These are phyloP conservation scores for Rhamnella rubrinervis DNA, from an alignment of 331 rosid species.

Conservation along the genomic window DNA sequence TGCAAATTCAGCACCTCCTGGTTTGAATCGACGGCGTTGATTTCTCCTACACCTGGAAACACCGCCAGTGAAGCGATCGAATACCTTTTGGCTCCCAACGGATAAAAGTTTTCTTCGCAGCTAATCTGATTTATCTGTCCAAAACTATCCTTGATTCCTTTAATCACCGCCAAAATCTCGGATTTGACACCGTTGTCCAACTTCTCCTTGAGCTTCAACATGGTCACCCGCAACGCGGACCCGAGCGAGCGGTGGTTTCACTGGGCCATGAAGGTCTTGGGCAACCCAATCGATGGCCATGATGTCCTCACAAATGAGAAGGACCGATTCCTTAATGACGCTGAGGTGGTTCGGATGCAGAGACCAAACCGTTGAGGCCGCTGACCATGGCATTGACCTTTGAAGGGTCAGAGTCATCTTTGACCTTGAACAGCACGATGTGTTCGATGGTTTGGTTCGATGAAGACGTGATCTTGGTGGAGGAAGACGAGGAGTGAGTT, in stretches of 20 bases:
- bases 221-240: slow-evolving; percentile 55
- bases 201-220: slow-evolving; percentile 69
- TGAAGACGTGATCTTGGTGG: slow-evolving; percentile 33
- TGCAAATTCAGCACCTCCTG: slow-evolving; percentile 42
- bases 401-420: slow-evolving; percentile 55
- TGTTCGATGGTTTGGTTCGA: slow-evolving; percentile 60
- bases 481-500: slow-evolving; percentile 23
- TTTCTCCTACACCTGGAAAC: slow-evolving; percentile 36
- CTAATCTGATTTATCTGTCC: slow-evolving; percentile 48
- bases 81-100: slow-evolving; percentile 82
- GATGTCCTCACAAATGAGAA: slow-evolving; percentile 74
- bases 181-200: slow-evolving; percentile 25
- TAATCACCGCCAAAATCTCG: slow-evolving; percentile 54
- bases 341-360: slow-evolving; percentile 60
- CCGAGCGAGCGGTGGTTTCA: slow-evolving; percentile 40
- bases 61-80: slow-evolving; percentile 80
- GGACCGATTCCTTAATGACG: slow-evolving; percentile 64
- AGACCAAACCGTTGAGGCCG: slow-evolving; percentile 48
- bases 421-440: slow-evolving; percentile 85
- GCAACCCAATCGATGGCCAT: slow-evolving; percentile 89
- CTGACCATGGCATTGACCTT: slow-evolving; percentile 55
- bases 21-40: slow-evolving; percentile 58
- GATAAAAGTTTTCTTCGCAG: slow-evolving; percentile 77
- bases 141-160: slow-evolving; percentile 47
- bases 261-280: slow-evolving; percentile 25